Evolutionary conservation across 2,329 filamentous ascomycete species (phyloP).

Genomic region (Lachnellula willkommii): DNA sequence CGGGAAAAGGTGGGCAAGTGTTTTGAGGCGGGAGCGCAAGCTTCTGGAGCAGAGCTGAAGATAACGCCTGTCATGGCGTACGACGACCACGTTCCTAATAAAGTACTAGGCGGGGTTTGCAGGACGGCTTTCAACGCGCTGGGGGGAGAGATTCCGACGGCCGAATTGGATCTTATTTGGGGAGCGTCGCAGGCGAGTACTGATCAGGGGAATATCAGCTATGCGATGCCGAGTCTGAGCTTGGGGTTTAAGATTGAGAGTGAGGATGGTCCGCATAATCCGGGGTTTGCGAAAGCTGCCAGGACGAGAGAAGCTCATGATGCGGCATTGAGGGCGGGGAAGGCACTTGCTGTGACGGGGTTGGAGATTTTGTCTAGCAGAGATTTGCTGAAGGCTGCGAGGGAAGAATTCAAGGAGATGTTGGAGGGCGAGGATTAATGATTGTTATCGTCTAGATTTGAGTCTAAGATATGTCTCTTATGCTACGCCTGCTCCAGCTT

Average conservation of each 20-base stretch:
- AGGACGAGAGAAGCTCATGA: constrained; percentile 27
- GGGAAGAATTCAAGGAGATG: constrained; percentile 35
- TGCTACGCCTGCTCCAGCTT: no score
- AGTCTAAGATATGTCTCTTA: not conserved
- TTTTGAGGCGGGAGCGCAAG: constrained; percentile 43
- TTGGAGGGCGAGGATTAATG: not conserved
- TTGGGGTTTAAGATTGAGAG: constrained; percentile 47
- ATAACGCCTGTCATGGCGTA: constrained; percentile 42
- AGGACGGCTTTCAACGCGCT: constrained; percentile 41
- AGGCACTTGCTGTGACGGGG: constrained; percentile 38
- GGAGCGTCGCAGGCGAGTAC: constrained; percentile 49
- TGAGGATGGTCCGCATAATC: constrained; percentile 46
- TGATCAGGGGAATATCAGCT: constrained; percentile 55
- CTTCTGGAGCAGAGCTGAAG: constrained; percentile 45
- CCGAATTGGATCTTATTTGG: constrained; percentile 37
- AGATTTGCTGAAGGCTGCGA: constrained; percentile 39
- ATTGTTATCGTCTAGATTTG: not conserved
- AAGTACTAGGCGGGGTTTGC: constrained; percentile 42
- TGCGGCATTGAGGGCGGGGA: constrained; percentile 19
- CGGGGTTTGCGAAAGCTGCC: constrained; percentile 36
- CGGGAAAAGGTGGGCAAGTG: constrained; percentile 40
- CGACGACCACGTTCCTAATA: constrained; percentile 51
- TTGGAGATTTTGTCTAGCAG: constrained; percentile 42
- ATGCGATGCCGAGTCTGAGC: constrained; percentile 51
- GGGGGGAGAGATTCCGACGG: constrained; percentile 32